phyloP scores from a whole-genome alignment of 768 basidiomycete species.

The Lentinula detonsa region DNA sequence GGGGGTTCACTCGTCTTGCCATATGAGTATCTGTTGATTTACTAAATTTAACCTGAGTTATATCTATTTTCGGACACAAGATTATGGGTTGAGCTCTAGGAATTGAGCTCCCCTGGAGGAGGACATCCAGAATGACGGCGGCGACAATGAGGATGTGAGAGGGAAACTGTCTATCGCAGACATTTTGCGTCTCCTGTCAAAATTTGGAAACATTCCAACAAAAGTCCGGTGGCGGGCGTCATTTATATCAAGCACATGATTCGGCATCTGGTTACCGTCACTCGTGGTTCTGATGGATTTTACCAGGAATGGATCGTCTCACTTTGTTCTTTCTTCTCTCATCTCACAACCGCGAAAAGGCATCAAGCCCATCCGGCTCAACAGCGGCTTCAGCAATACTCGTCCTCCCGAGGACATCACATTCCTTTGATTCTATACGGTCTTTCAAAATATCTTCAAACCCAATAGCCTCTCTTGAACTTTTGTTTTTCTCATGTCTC shows the following conservation, averaged over 20 bases:
- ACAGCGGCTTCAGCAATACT: neutral
- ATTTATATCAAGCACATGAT: neutral
- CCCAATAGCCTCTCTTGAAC: neutral
- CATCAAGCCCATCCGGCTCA: neutral
- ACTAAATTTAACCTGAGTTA: too few species aligned
- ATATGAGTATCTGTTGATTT: too few species aligned
- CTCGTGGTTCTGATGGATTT: neutral
- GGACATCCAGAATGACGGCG: too few species aligned
- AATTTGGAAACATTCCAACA: too few species aligned
- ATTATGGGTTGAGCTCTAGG: too few species aligned
- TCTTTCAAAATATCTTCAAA: neutral
- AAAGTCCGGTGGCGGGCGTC: neutral
- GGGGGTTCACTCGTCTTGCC: too few species aligned
- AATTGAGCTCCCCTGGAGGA: too few species aligned
- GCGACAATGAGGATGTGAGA: too few species aligned
- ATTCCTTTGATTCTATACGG: conserved; percentile 6
- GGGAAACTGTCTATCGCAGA: too few species aligned
- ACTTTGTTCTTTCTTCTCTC: neutral
- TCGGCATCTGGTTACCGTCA: neutral
- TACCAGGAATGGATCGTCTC: neutral
- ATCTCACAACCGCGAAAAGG: neutral
- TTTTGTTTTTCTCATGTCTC: neutral
- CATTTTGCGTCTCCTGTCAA: too few species aligned
- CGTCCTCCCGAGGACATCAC: neutral
- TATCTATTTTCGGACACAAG: too few species aligned